Percentiles rank a stretch among this genome's conserved stretches.
phyloP scores from a whole-genome alignment of 2,329 filamentous ascomycete species.

The Massarina eburnea region DNA sequence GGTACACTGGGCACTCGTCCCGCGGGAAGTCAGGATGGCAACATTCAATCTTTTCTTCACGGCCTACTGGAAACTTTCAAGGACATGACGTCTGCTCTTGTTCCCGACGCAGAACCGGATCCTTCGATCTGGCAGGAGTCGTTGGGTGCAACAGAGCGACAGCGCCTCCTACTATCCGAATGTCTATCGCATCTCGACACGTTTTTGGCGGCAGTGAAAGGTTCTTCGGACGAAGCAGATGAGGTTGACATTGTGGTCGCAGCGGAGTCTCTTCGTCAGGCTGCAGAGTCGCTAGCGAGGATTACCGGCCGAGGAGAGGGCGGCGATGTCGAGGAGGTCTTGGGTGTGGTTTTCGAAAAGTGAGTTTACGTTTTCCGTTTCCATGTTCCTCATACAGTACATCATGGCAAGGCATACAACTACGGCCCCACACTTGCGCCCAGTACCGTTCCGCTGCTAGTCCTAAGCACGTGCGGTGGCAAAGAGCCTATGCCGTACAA shows the following conservation, averaged over 20 bases:
- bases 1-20: constrained; percentile 21
- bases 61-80: constrained; percentile 69
- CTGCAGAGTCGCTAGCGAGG: constrained; percentile 56
- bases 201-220: constrained; percentile 65
- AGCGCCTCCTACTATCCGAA: constrained; percentile 75
- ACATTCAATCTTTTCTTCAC: constrained; percentile 68
- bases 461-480: background rate
- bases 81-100: constrained; percentile 63
- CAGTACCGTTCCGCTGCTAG: background rate
- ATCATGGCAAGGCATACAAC: background rate
- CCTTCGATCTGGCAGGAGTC: constrained; percentile 76
- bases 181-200: constrained; percentile 72
- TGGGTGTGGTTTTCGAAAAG: constrained; percentile 98
- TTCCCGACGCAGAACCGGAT: constrained; percentile 51
- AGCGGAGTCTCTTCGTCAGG: constrained; percentile 77
- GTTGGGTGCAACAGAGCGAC: constrained; percentile 86
- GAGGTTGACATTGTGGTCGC: constrained; percentile 85
- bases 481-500: constrained; percentile 5
- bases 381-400: background rate
- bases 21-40: constrained; percentile 55
- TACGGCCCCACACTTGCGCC: background rate
- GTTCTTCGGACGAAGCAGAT: constrained; percentile 17
- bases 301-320: constrained; percentile 85
- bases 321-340: constrained; percentile 90
- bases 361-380: constrained; percentile 51